Evolutionary conservation across 495 filamentous ascomycete species (phyloP), one percentile per base, ranked within the genome.

Genomic region (Cairneyella variabilis): DNA sequence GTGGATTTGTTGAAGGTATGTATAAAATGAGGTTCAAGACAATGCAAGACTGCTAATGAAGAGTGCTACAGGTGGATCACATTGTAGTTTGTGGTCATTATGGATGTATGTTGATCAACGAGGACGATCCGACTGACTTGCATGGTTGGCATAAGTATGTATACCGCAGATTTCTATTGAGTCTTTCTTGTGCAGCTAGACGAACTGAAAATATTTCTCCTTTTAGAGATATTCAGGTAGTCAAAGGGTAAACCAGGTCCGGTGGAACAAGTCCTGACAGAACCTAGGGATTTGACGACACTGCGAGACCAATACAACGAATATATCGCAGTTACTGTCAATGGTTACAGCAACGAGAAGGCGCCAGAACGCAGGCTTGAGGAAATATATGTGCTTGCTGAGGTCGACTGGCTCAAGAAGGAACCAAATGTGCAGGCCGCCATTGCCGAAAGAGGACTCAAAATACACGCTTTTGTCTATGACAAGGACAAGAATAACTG

Each of bases 401-500:
- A 79, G 22, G 64, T 80, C 38, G 68, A 71, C 54, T 66, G 71
- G 23, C 49, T 83, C 32, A 74, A 71, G 62, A 66, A 76, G 59
- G 71, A 76, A 58, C 58, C 60, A 36, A 72, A 66, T 26, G 71
- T 80, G 22, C 56, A 75, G 43, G 71, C 72, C 16, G 80, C 76
- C 17, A 75, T 79, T 18, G 61, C 69, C 54, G 71, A 74, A 63
- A 70, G 76, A 27, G 79, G 78, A 1, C 60, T 84, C 14, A 54
- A 72, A 63, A 71, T 84, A 6, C 76, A 83, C 61, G 80, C 74
- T 8, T 58, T 78, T 49, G 73, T 84, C 18, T 83, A 78, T 54
- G 76, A 83, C 59, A 69, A 79, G 17, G 75, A 53, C 2, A 72
- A 59, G 14, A 76, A 76, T 44, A 49, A 68, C 21, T 65, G 80